These are phyloP conservation scores for Cladosporium sphaerospermum DNA, from an alignment of 2,329 filamentous ascomycete species.

Conservation along the genomic window DNA sequence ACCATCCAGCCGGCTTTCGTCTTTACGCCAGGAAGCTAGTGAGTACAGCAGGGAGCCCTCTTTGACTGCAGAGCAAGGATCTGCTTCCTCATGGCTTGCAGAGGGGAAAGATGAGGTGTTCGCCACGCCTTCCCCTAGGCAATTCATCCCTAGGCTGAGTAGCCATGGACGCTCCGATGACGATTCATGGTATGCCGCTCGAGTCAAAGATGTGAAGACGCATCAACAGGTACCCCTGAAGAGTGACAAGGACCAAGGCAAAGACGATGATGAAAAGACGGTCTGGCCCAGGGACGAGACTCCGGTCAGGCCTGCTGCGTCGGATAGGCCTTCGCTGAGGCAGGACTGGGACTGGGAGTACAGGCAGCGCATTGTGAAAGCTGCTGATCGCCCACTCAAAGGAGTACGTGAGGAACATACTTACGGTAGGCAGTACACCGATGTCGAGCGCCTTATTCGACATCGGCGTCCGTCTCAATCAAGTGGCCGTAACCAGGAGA, in stretches of 20 bases:
- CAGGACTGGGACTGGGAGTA: slow-evolving; percentile 13
- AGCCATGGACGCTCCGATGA: slow-evolving; percentile 4
- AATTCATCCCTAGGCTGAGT: not conserved
- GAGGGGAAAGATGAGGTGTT: not conserved
- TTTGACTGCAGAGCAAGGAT: not conserved
- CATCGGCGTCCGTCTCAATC: not conserved
- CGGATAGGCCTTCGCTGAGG: not conserved
- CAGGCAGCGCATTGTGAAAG: not conserved
- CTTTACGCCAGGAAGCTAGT: not conserved
- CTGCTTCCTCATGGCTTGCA: not conserved
- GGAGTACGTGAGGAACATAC: not conserved
- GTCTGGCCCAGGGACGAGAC: slow-evolving; percentile 1
- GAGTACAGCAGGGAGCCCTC: not conserved
- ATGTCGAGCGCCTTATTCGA: not conserved
- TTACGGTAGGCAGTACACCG: not conserved
- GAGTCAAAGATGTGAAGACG: slow-evolving; percentile 3
- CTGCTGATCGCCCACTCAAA: not conserved
- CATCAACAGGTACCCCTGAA: not conserved
- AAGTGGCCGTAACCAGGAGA: not conserved
- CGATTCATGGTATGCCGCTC: slow-evolving; percentile 5
- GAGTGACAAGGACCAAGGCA: not conserved
- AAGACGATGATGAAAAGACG: slow-evolving; percentile 1
- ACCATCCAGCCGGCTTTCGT: slow-evolving; percentile 2
- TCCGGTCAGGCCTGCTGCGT: slow-evolving; percentile 1
- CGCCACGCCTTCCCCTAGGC: slow-evolving; percentile 5